Conservation (phyloP, 202 grass and related monocot genomes). For the Digitaria exilis region DNA sequence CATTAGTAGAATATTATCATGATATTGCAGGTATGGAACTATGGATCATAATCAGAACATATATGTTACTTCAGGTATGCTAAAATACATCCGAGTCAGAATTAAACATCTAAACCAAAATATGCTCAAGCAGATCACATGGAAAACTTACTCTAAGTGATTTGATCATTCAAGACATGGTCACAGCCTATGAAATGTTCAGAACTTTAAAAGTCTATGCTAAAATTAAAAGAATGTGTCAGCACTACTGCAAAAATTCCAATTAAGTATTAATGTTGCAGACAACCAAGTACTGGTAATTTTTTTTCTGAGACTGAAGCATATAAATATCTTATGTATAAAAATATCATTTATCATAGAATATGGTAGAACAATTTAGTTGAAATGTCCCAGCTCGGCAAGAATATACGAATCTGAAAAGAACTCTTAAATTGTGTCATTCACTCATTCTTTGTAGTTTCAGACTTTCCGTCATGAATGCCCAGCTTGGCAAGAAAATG, state of each 20-base stretch:
- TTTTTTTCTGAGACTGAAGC: no score
- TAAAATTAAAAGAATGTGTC: not conserved
- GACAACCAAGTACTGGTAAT: not conserved
- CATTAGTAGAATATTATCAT: not conserved
- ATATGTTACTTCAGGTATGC: slow-evolving; percentile 1
- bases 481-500: not conserved
- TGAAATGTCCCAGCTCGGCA: not conserved
- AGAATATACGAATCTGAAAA: not conserved
- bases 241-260: not conserved
- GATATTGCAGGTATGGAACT: not conserved
- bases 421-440: not conserved
- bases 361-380: not conserved
- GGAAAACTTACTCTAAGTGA: not conserved
- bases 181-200: not conserved
- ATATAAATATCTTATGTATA: not conserved
- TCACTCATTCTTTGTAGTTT: not conserved
- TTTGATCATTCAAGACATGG: not conserved
- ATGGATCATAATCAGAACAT: not conserved
- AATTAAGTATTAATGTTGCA: not conserved
- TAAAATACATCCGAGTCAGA: slow-evolving; percentile 1
- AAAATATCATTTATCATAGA: not conserved
- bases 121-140: not conserved
- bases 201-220: not conserved
- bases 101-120: not conserved
- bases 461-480: not conserved